Evolutionary conservation across 2,329 filamentous ascomycete genomes (phyloP).

Genomic region (Pyrenophora seminiperda): DNA sequence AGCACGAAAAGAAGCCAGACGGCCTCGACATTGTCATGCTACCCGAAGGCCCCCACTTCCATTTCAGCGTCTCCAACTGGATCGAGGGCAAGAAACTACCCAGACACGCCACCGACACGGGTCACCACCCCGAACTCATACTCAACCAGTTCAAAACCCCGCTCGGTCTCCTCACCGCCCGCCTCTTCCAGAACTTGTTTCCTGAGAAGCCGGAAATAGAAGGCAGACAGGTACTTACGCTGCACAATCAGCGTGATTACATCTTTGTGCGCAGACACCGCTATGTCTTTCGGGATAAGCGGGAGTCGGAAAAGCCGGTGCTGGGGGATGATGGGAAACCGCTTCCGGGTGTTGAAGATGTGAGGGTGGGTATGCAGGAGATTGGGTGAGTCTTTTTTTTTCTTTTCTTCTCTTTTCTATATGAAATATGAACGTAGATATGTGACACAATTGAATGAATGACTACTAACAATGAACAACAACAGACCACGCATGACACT

Average conservation of each 20-base stretch:
- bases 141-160: slow-evolving; percentile 96
- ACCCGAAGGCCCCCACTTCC: slow-evolving; percentile 85
- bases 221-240: slow-evolving; percentile 85
- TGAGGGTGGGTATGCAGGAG: slow-evolving; percentile 88
- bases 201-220: slow-evolving; percentile 81
- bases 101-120: slow-evolving; percentile 84
- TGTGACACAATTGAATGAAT: too few relatives aligned
- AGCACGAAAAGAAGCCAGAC: slow-evolving; percentile 72
- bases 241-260: slow-evolving; percentile 95
- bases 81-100: slow-evolving; percentile 85
- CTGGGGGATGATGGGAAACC: slow-evolving; percentile 80
- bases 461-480: slow-evolving; percentile 3
- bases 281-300: slow-evolving; percentile 91
- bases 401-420: slow-evolving; percentile 51
- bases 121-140: slow-evolving; percentile 86
- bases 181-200: slow-evolving; percentile 80
- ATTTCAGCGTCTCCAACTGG: slow-evolving; percentile 91
- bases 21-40: slow-evolving; percentile 85
- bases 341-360: slow-evolving; percentile 81
- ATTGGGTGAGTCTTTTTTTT: slow-evolving; percentile 61
- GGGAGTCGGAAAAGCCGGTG: slow-evolving; percentile 83
- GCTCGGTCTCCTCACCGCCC: slow-evolving; percentile 81
- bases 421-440: not conserved
- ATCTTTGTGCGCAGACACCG: slow-evolving; percentile 90
- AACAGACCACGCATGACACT: slow-evolving; percentile 67